Evolutionary conservation across 148 eudicot genomes (phyloP).

Genomic region (Vaccinium darrowii): DNA sequence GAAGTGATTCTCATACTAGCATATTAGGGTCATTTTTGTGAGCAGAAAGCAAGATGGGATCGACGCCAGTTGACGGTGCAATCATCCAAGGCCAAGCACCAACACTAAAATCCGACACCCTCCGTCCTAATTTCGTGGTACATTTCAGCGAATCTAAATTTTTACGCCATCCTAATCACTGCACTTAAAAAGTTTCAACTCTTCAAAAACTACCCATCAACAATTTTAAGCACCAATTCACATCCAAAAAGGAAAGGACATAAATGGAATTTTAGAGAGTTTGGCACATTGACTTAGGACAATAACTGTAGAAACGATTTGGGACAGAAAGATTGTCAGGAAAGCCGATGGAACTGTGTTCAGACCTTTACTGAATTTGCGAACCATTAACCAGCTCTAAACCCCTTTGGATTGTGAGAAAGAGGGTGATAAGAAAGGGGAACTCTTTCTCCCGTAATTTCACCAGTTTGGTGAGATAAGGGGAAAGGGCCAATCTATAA

Average conservation of each 20-base stretch:
- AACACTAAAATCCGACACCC: background rate
- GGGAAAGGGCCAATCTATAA: background rate
- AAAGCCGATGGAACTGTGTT: background rate
- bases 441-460: background rate
- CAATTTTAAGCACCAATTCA: constrained; percentile 1
- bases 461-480: background rate
- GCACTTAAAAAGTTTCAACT: background rate
- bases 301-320: background rate
- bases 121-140: background rate
- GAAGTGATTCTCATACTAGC: background rate
- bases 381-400: background rate
- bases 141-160: background rate
- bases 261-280: background rate
- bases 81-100: background rate
- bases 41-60: background rate
- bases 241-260: background rate
- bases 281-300: background rate
- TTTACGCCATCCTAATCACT: background rate
- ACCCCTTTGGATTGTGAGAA: background rate
- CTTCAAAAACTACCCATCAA: background rate
- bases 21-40: background rate
- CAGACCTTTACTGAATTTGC: background rate
- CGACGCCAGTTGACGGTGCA: background rate
- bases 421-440: background rate
- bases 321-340: background rate